Base-by-base conservation (phyloP, 169 alveolate genomes). In the Plasmodium sp. region DNA sequence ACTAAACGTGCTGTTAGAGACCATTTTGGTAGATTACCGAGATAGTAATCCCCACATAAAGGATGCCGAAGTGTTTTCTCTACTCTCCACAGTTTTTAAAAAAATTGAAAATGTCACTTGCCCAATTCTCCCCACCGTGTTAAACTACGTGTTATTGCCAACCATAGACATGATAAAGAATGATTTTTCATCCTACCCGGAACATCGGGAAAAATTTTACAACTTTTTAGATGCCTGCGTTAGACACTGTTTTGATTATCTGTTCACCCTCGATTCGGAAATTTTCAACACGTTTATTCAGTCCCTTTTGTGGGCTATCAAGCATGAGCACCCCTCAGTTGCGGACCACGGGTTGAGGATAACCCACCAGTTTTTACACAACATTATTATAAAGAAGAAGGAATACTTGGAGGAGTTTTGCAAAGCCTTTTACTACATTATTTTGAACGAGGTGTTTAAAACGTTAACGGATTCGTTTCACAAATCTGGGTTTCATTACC, bases 241-340 rank as follows among this genome's bases (percentile, higher is more conserved):
- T 33, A 97, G 96, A 90, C 96, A 94, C 85, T 96, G 98, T 75
- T 97, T 97, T 86, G 96, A 95, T 45, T 97, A 97, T 71, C 81
- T 98, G 39, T 93, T 97, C 71, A 79, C 95, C 31, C 96, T 98
- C 73, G 98, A 98, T 77, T 92, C 96, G 83, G 98, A 97, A 77
- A 96, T 97, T 14, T 94, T 96, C 86, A 92, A 97, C 48, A 84
- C 97, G 5, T 97, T 95, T 58, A 97, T 98, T 67, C 98, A 97
- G 93, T 97, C 98, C 39, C 96, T 98, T 12, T 96, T 97, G 36
- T 98, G 99, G 98, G 99, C 99, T 0, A 97, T 98, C 45, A 97
- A 97, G 51, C 99, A 98, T 96, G 98, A 97, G 62, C 98, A 97
- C 83, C 99, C 99, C 16, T 91, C 98, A n/a, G 97, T 98, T 95